Evolutionary conservation across 495 filamentous ascomycete species (phyloP).

Genomic region (Friedmanniomyces endolithicus): DNA sequence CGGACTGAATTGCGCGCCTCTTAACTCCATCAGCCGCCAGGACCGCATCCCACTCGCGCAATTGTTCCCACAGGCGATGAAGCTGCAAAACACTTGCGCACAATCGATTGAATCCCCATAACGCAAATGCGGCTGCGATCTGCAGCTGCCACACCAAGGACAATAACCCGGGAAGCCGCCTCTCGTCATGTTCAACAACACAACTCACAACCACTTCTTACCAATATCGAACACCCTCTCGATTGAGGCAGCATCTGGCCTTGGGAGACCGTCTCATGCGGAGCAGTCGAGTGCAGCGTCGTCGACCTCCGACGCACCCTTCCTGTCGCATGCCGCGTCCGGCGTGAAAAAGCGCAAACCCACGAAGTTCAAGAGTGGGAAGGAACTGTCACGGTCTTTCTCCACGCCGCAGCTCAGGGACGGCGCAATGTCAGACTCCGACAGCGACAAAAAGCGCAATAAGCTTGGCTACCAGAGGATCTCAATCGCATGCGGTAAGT

Average conservation of each 20-base stretch:
- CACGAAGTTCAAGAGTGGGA: neutral
- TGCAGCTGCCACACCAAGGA: neutral
- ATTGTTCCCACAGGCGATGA: neutral
- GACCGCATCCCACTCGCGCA: too few species aligned
- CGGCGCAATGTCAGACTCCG: conserved; percentile 20
- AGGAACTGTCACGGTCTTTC: conserved; percentile 2
- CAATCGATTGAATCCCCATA: neutral
- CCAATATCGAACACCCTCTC: neutral
- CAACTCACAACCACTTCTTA: neutral
- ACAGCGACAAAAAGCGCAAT: conserved; percentile 80
- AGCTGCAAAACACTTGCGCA: neutral
- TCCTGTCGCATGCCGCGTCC: neutral
- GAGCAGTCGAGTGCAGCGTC: neutral
- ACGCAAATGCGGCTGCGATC: neutral
- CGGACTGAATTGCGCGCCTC: neutral
- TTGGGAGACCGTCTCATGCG: neutral
- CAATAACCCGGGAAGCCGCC: neutral
- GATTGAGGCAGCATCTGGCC: neutral
- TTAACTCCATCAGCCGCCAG: neutral
- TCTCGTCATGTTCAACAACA: neutral
- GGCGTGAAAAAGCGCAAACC: neutral
- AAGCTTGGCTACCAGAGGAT: conserved; percentile 96
- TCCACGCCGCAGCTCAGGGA: conserved; percentile 12
- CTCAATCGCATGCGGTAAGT: conserved; percentile 94
- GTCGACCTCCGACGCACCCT: neutral